Evolutionary conservation across 169 alveolate genomes (phyloP), one percentile per base, ranked within the genome.

Genomic region (Plasmodium inui): DNA sequence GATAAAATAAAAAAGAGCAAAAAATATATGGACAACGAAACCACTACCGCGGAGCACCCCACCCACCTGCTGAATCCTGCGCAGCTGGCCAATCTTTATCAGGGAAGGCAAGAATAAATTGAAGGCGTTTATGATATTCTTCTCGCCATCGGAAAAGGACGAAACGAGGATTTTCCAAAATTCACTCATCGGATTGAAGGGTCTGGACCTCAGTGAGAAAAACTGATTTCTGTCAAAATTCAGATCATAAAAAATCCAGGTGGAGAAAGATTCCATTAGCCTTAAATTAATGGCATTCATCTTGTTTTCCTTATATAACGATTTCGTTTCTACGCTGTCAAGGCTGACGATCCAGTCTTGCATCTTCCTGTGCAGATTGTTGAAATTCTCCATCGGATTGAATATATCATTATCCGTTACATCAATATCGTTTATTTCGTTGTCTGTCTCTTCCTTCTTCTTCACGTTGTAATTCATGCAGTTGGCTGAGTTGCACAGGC

Each of bases 51-150:
- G 28, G n/a, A n/a, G n/a, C n/a, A n/a, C n/a, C n/a, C n/a, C 39
- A 84, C 70, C 14, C 37, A 85, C 93, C 93, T 85, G 93, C 44
- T 85, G 93, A 73, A 85, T 85, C 71, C 93, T 44, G 19, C 85
- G 53, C 41, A 85, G n/a, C 39, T 85, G 93, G 22, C 93, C 93
- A n/a, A 85, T 74, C 61, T 85, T 85, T 17, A 85, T 85, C 19
- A 85, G 79, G 17, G 93, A 85, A 4, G 93, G 93, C 39, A 85
- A 50, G 39, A 85, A 85, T 28, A 85, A 85, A 9, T 30, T 85
- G 61, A 85, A 85, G 3, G 81, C 17, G 22, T 85, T 85, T 28
- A 85, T 85, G 12, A 74, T 85, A 46, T 74, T 85, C 61, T 53
- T 85, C 61, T 85, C 93, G 28, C 93, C 93, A 17, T 85, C 93